Evolutionary conservation across 1,284 basidiomycete genomes (phyloP), one percentile per base, ranked within the genome.

Genomic region (Irpex sp.): DNA sequence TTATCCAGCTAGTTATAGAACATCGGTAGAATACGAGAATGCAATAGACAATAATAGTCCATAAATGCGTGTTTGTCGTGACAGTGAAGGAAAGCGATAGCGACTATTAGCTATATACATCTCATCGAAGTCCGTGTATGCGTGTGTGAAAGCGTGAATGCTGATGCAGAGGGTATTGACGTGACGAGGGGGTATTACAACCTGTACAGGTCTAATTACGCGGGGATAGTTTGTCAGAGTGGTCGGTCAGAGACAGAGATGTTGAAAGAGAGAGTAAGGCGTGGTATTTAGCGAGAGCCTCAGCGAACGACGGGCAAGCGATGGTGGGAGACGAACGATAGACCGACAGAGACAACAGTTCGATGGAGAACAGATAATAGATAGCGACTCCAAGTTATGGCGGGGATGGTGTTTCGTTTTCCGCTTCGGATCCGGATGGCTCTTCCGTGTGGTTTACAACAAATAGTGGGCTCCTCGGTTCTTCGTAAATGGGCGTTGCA

Each of bases 381-480:
- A n/a, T 31, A 8, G 8, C 26, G 9, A 8, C 5, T 9, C 31
- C 53, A 2, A 33, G 9, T 39, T 39, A 39, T 39, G 37, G 37
- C 15, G 53, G 26, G 19, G 53, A 54, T 31, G 33, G 19, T 31
- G 53, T 54, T 6, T 11, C 19, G 11, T 54, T 11, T 8, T 35
- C 53, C 8, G 53, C 19, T 5, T 54, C 53, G 8, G 53, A 54
- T 33, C 26, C 53, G 5, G 53, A 54, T 5, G 53, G 53, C 53
- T 54, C 53, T 54, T 54, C 53, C 9, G 53, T 54, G n/a, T 54
- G 53, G 26, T 54, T 54, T 35, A 54, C 53, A 54, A 54, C 53
- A 35, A 54, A 54, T 26, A 54, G 53, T 11, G 53, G 53, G 33
- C 53, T 54, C 17, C 53, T 13, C 17, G 53, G 53, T 33, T 54